Evolutionary conservation across 73 alveolate species (phyloP).

Genomic region (Uronychia setigera): DNA sequence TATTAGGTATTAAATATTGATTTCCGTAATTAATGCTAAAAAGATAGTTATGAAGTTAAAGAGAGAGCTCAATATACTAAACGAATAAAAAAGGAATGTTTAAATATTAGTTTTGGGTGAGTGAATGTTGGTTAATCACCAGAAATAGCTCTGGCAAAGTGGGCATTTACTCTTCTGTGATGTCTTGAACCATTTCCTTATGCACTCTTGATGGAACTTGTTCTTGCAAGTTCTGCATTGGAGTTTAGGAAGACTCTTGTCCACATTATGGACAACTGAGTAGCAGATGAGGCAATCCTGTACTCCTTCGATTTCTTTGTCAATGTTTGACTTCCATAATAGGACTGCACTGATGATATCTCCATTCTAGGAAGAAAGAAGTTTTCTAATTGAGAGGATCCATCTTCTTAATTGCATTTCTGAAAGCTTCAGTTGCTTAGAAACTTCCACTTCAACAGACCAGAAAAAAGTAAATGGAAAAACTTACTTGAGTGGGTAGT

Average conservation of each 20-base stretch:
- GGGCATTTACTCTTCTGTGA: constrained; percentile 88
- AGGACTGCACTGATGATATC: constrained; percentile 68
- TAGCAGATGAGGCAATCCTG: constrained; percentile 86
- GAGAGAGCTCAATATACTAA: no score
- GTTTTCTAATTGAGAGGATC: constrained; percentile 69
- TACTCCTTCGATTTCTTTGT: constrained; percentile 78
- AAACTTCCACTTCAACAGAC: constrained; percentile 67
- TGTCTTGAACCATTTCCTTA: constrained; percentile 80
- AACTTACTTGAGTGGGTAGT: constrained; percentile 73
- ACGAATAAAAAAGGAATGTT: no score
- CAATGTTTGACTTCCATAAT: constrained; percentile 77
- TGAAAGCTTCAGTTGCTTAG: constrained; percentile 68
- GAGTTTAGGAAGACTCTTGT: constrained; percentile 78
- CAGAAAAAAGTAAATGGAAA: no score
- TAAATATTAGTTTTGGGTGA: no score
- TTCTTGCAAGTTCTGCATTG: constrained; percentile 88
- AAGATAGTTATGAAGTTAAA: no score
- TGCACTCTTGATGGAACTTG: constrained; percentile 85
- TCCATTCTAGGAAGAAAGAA: constrained; percentile 65
- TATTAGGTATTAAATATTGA: no score
- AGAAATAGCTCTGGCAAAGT: constrained; percentile 81
- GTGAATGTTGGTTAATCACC: constrained; percentile 47
- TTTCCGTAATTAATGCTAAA: no score
- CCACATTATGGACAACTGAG: constrained; percentile 69
- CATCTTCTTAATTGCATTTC: constrained; percentile 70